phyloP scores from a whole-genome alignment of 176 grass and related monocot species.

The Juncus inflexus region DNA sequence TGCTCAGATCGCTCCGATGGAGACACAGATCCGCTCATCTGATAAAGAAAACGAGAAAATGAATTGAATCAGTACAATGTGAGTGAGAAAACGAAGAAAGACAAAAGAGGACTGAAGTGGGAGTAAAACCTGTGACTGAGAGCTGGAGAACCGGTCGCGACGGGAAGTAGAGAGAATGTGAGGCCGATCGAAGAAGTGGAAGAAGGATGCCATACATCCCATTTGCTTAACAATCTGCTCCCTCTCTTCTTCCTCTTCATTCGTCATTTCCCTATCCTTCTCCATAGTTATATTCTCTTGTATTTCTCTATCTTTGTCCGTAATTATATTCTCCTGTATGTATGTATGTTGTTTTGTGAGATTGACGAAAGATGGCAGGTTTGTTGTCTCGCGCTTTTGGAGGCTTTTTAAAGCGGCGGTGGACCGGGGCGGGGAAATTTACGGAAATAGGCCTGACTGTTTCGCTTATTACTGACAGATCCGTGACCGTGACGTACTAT shows the following conservation, averaged over 20 bases:
- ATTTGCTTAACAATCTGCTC: conserved; percentile 50
- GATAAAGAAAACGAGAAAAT: background rate
- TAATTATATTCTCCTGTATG: background rate
- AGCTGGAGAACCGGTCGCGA: conserved; percentile 1
- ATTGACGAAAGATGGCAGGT: background rate
- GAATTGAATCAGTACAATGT: background rate
- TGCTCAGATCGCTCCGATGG: conserved; percentile 78
- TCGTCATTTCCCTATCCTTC: conserved; percentile 18
- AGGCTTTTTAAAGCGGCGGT: conserved; percentile 58
- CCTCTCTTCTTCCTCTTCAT: conserved; percentile 43
- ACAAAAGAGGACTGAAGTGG: background rate
- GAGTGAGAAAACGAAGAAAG: background rate
- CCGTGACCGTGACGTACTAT: conserved; percentile 11
- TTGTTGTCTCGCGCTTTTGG: conserved; percentile 37
- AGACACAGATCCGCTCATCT: conserved; percentile 61
- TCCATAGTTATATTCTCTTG: background rate
- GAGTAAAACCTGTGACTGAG: background rate
- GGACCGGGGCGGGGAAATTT: background rate
- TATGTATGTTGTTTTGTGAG: background rate
- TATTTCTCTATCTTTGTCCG: background rate
- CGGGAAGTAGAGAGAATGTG: conserved; percentile 40
- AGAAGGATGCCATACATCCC: conserved; percentile 78
- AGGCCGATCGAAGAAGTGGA: conserved; percentile 78
- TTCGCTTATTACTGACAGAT: background rate
- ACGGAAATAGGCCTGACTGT: background rate